These are phyloP conservation scores for Quercus tomentella DNA, from an alignment of 331 rosid species.

Conservation along the genomic window DNA sequence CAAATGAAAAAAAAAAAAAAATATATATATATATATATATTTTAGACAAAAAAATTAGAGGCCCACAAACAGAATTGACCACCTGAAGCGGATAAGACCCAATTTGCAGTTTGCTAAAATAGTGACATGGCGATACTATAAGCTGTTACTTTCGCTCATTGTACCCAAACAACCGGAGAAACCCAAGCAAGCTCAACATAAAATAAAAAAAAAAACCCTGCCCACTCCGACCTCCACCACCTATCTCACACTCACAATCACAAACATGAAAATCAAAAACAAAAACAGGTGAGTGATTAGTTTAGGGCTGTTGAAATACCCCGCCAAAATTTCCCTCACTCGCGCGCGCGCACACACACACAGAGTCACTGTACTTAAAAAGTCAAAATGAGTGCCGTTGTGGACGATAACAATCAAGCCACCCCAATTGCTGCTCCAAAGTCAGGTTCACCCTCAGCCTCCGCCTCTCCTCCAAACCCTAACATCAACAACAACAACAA, in stretches of 20 bases:
- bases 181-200: not conserved
- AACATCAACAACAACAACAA: not conserved
- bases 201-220: too few species aligned
- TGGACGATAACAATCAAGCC: constrained; percentile 16
- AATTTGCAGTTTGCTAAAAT: too few species aligned
- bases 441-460: not conserved
- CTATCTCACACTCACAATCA: too few species aligned
- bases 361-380: too few species aligned
- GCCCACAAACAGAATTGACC: too few species aligned
- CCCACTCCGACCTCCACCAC: too few species aligned
- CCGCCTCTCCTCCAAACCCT: not conserved
- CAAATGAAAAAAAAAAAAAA: too few species aligned
- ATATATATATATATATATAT: too few species aligned
- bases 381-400: not conserved
- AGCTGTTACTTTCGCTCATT: not conserved
- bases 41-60: too few species aligned
- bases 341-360: not conserved
- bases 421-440: not conserved
- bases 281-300: constrained; percentile 20
- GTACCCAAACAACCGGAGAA: not conserved
- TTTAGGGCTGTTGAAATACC: constrained; percentile 61
- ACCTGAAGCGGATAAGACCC: too few species aligned
- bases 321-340: constrained; percentile 33
- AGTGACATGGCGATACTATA: too few species aligned
- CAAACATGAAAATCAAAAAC: too few species aligned